phyloP scores from a whole-genome alignment of 2,329 filamentous ascomycete species.

The Verruconis gallopava region DNA sequence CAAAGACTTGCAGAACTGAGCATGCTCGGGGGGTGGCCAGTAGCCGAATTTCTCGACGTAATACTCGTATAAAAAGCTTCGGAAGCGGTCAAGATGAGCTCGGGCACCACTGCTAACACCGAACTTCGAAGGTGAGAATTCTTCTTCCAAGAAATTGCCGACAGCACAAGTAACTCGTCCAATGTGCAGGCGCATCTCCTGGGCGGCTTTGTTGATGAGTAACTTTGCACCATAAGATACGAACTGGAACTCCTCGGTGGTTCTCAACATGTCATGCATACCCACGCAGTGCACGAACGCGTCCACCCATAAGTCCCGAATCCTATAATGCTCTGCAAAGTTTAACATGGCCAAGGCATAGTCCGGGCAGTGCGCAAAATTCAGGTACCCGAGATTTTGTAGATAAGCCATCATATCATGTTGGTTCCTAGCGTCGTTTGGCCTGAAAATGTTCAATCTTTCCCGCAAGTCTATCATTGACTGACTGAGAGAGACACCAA shows the following conservation, averaged over 20 bases:
- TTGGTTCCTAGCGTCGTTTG: conserved; percentile 41
- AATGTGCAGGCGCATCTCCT: conserved; percentile 54
- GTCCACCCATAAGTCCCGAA: conserved; percentile 55
- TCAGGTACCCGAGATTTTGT: conserved; percentile 55
- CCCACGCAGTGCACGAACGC: conserved; percentile 69
- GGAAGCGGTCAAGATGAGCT: conserved; percentile 59
- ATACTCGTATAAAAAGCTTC: conserved; percentile 52
- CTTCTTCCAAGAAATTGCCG: conserved; percentile 55
- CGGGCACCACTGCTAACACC: conserved; percentile 48
- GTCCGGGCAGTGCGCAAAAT: conserved; percentile 51
- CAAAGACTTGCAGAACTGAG: conserved; percentile 44
- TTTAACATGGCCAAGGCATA: conserved; percentile 56
- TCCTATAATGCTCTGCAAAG: conserved; percentile 52
- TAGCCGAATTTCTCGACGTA: conserved; percentile 57
- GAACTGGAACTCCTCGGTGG: conserved; percentile 49
- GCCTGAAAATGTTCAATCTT: conserved; percentile 50
- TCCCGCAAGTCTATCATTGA: conserved; percentile 53
- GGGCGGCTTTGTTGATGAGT: conserved; percentile 48
- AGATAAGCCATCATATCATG: conserved; percentile 52
- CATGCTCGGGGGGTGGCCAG: conserved; percentile 49
- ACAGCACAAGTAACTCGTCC: conserved; percentile 45
- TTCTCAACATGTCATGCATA: conserved; percentile 51
- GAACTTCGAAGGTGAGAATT: conserved; percentile 53
- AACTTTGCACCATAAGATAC: conserved; percentile 43
- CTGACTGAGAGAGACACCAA: conserved; percentile 52